Conservation (phyloP, 345 rosid genomes). For the Hevea brasiliensis region DNA sequence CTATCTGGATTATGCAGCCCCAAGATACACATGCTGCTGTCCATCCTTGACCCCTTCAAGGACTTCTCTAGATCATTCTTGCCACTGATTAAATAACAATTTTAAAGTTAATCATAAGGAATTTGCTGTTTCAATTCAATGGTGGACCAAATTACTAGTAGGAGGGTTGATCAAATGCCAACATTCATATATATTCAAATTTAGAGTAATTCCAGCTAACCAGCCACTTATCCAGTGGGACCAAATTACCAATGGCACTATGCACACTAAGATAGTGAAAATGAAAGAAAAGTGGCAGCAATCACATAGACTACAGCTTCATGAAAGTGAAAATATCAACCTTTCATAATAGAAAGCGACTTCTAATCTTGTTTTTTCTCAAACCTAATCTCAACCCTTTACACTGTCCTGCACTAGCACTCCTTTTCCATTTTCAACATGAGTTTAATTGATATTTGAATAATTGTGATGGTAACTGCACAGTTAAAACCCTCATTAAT, state of each 20-base stretch:
- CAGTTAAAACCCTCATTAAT: neutral
- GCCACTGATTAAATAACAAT: neutral
- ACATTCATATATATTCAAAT: neutral
- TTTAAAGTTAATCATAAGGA: neutral
- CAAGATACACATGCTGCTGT: neutral
- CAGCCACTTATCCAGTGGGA: slow-evolving; percentile 11
- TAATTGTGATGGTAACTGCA: neutral
- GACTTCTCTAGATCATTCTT: neutral
- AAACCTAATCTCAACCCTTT: neutral
- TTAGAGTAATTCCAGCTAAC: neutral
- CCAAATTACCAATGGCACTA: neutral
- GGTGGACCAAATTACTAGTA: neutral
- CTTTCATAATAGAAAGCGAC: neutral
- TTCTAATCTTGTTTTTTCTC: neutral
- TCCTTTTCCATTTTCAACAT: neutral
- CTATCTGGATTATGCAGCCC: slow-evolving; percentile 12
- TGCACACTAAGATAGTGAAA: too few relatives aligned
- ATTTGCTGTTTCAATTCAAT: neutral
- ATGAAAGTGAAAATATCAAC: neutral
- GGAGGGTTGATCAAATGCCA: slow-evolving; percentile 4
- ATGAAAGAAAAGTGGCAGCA: neutral
- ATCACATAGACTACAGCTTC: neutral
- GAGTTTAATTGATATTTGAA: neutral
- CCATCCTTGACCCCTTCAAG: neutral
- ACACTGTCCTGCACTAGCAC: neutral